Percentiles rank a stretch among this genome's conserved stretches.
phyloP scores from a whole-genome alignment of 2,329 filamentous ascomycete species.

The Lachnellula subtilissima region DNA sequence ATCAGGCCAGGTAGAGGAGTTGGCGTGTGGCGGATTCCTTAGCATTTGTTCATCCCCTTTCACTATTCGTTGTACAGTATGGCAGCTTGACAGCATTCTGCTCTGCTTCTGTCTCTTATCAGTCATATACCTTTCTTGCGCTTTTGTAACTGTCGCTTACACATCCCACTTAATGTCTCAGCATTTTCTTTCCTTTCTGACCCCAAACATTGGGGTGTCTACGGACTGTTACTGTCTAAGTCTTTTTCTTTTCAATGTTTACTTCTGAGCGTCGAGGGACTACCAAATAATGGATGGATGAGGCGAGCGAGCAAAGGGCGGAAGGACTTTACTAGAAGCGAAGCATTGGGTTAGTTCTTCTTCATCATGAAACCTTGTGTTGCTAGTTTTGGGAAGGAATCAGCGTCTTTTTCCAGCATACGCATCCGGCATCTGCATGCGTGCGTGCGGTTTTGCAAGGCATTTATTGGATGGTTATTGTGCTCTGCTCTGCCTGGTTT shows the following conservation, averaged over 20 bases:
- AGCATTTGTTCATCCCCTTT: constrained; percentile 5
- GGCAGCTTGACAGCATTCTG: constrained; percentile 2
- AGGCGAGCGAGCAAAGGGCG: neutral
- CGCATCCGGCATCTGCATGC: constrained; percentile 20
- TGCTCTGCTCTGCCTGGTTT: neutral
- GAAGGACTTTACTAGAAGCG: neutral
- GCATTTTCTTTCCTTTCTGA: neutral
- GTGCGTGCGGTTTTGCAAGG: constrained; percentile 11
- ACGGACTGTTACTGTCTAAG: neutral
- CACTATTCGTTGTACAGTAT: constrained; percentile 27
- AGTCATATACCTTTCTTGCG: constrained; percentile 4
- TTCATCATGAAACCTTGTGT: constrained; percentile 9
- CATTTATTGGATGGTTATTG: constrained; percentile 19
- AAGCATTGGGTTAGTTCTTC: neutral
- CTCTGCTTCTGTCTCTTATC: constrained; percentile 2
- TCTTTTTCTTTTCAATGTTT: neutral
- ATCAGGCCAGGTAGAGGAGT: constrained; percentile 26
- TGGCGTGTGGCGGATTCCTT: constrained; percentile 22
- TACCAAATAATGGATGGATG: neutral
- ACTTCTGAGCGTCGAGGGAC: neutral
- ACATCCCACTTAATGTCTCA: neutral
- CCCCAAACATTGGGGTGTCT: neutral
- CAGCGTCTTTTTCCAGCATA: constrained; percentile 15
- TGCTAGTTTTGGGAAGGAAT: constrained; percentile 3
- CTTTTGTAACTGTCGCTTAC: constrained; percentile 8